Base-by-base conservation (phyloP, 331 rosid species). In the Rhamnella rubrinervis region DNA sequence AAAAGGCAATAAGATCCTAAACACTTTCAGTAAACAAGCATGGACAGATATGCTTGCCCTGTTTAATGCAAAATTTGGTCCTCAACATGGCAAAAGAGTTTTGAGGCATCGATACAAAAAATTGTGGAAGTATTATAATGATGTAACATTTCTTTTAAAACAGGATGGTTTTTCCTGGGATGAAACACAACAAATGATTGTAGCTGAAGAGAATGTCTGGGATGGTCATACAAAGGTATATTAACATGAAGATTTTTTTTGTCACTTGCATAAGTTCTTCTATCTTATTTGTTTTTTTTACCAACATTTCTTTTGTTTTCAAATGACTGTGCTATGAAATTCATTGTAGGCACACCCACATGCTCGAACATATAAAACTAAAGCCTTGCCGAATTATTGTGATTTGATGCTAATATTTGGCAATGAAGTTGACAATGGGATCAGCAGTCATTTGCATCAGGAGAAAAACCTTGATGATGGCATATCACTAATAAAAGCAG, bases 51-150 rank as follows among this genome's bases (percentile, higher is more conserved):
- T 90, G 89, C 88, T 83, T 77, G 83, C 74, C 28, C 53, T 49
- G 66, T 87, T 85, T 67, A 90, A 84, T 70, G 78, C 81, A 51
- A 84, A 85, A 73, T 87, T 85, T 80, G 91, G 89, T 59, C 66
- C 82, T 72, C 93, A 84, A 26, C 88, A 78, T 68, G 77, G 85
- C 18, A 82, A 82, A 82, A 88, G 93, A 80, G 77, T 84, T 71
- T 80, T 87, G 71, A 72, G 87, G 83, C 89, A 83, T 58, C 81
- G 96, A 44, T 86, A 76, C 80, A 85, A 83, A 84, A 90, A 87
- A 82, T 58, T 90, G 72, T 80, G 76, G 75, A 85, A 90, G 68
- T 87, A 82, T 65, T 87, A 80, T 76, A 59, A 70, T 14, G 96
- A 87, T 50, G 73, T 84, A 59, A 85, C 72, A 38, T 38, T 63